Evolutionary conservation across 2,329 filamentous ascomycete species (phyloP).

Genomic region (Epichloe sylvatica): DNA sequence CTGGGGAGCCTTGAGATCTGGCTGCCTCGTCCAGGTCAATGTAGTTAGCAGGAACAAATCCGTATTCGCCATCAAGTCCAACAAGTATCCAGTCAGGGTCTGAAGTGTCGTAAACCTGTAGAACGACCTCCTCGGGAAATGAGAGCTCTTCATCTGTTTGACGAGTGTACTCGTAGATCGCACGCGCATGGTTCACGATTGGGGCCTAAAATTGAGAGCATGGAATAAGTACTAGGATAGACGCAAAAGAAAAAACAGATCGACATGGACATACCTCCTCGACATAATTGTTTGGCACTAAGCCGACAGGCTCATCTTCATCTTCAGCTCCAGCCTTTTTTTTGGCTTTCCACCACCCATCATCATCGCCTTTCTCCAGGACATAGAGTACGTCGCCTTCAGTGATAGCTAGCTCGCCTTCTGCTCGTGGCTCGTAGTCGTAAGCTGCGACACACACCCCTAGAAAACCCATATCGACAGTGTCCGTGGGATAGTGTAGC

Average conservation of each 20-base stretch:
- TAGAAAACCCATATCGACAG: slow-evolving; percentile 64
- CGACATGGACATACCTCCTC: slow-evolving; percentile 53
- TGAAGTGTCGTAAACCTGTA: slow-evolving; percentile 76
- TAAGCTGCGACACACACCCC: slow-evolving; percentile 84
- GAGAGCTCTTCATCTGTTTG: slow-evolving; percentile 97
- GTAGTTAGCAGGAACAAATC: slow-evolving; percentile 92
- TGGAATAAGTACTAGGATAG: neutral
- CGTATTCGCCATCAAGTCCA: slow-evolving; percentile 70
- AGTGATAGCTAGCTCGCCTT: slow-evolving; percentile 68
- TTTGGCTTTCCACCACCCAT: slow-evolving; percentile 93
- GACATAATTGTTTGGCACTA: slow-evolving; percentile 91
- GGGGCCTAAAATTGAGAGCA: slow-evolving; percentile 35
- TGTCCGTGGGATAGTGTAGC: neutral
- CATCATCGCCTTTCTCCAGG: slow-evolving; percentile 62
- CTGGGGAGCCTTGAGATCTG: slow-evolving; percentile 28
- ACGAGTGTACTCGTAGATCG: slow-evolving; percentile 95
- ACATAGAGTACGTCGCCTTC: slow-evolving; percentile 86
- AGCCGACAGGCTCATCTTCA: slow-evolving; percentile 77
- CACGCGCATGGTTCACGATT: slow-evolving; percentile 58
- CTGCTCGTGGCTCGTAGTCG: slow-evolving; percentile 78
- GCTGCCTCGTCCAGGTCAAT: slow-evolving; percentile 54
- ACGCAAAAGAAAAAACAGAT: too few species aligned
- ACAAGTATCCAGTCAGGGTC: slow-evolving; percentile 97
- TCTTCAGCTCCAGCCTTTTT: slow-evolving; percentile 74
- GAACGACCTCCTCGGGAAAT: slow-evolving; percentile 72